Percentiles rank a stretch among this genome's conserved stretches.
Evolutionary conservation across 2,329 filamentous ascomycete genomes (phyloP).

Genomic region (Nemania bipapillata): DNA sequence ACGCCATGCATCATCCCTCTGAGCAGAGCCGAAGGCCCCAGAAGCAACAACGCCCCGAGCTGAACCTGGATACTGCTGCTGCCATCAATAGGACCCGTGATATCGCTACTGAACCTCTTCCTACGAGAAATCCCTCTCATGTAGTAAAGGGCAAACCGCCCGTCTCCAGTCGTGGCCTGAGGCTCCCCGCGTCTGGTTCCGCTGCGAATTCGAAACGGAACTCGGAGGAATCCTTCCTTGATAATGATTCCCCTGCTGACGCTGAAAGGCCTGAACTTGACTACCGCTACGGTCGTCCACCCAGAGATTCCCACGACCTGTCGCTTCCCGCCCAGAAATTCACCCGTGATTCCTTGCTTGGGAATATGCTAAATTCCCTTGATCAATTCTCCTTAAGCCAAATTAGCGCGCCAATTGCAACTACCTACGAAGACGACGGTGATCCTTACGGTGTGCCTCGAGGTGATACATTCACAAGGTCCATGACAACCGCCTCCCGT

Average conservation of each 20-base stretch:
- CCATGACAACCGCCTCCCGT: conserved; percentile 47
- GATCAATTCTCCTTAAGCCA: conserved; percentile 78
- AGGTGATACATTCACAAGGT: conserved; percentile 45
- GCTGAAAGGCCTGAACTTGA: conserved; percentile 47
- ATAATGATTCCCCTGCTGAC: conserved; percentile 47
- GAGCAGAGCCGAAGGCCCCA: conserved; percentile 46
- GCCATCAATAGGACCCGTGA: conserved; percentile 39
- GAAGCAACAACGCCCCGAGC: conserved; percentile 52
- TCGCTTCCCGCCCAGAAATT: conserved; percentile 80
- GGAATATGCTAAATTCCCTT: conserved; percentile 93
- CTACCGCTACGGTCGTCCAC: conserved; percentile 53
- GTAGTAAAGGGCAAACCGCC: conserved; percentile 51
- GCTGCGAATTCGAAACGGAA: conserved; percentile 41
- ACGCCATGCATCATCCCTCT: conserved; percentile 48
- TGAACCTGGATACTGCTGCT: conserved; percentile 53
- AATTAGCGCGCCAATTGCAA: conserved; percentile 50
- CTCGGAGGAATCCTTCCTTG: conserved; percentile 50
- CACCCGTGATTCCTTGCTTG: conserved; percentile 88
- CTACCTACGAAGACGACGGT: conserved; percentile 55
- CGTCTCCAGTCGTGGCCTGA: conserved; percentile 52
- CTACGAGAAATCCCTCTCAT: conserved; percentile 45
- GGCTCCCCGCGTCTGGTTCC: conserved; percentile 42
- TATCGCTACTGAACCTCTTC: conserved; percentile 48
- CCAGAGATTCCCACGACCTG: conserved; percentile 81
- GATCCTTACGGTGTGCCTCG: conserved; percentile 45